These are phyloP conservation scores for Podospora sp. DNA, from an alignment of 495 filamentous ascomycete genomes.

Conservation along the genomic window DNA sequence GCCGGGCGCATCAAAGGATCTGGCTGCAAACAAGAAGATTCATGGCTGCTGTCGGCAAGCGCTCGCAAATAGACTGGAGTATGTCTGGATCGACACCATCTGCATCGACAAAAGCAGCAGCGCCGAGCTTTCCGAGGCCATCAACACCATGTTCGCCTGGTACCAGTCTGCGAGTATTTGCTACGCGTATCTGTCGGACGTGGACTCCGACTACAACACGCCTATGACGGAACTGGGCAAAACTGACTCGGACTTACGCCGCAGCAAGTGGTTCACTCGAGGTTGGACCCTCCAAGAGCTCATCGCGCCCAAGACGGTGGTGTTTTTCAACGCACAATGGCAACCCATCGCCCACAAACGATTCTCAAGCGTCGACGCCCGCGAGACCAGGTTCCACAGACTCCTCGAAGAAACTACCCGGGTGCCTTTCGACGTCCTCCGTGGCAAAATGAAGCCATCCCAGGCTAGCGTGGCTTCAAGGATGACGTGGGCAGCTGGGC, in stretches of 20 bases:
- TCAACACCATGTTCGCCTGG: slow-evolving; percentile 23
- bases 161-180: slow-evolving; percentile 7
- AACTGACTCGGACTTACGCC: neutral
- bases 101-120: slow-evolving; percentile 27
- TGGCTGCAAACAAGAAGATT: slow-evolving; percentile 10
- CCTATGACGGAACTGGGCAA: neutral
- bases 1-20: neutral
- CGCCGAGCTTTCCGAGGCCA: slow-evolving; percentile 21
- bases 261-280: slow-evolving; percentile 13
- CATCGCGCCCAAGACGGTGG: slow-evolving; percentile 10
- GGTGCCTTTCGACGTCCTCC: neutral
- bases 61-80: neutral
- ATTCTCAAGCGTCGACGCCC: too few species aligned
- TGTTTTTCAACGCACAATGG: slow-evolving; percentile 6
- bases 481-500: slow-evolving; percentile 41
- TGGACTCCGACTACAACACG: neutral
- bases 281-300: slow-evolving; percentile 21
- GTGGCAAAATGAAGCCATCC: neutral
- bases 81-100: slow-evolving; percentile 23
- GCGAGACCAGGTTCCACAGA: neutral
- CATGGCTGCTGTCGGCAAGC: slow-evolving; percentile 14
- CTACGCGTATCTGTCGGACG: slow-evolving; percentile 20
- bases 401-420: neutral
- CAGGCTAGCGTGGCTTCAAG: slow-evolving; percentile 25
- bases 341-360: slow-evolving; percentile 21